Percentiles rank a stretch among this genome's conserved stretches.
Evolutionary conservation across 2,329 filamentous ascomycete species (phyloP).

Genomic region (Xylariaceae sp.): DNA sequence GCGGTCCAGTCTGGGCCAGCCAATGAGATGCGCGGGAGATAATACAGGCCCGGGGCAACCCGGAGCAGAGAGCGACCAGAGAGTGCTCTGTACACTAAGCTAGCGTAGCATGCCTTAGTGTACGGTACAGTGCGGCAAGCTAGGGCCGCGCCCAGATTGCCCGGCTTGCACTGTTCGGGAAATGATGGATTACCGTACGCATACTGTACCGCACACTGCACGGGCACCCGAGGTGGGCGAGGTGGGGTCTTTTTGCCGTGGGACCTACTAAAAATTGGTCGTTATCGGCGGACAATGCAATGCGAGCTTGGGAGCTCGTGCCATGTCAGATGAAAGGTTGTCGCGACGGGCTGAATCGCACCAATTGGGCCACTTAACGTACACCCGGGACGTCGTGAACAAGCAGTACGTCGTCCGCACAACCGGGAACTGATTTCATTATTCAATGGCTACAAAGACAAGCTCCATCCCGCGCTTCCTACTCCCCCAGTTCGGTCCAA

Average conservation of each 20-base stretch:
- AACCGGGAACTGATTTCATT: not conserved
- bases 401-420: slow-evolving; percentile 4
- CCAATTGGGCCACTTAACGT: not conserved
- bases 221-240: not conserved
- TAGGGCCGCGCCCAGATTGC: not conserved
- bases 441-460: slow-evolving; percentile 41
- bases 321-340: too few species aligned
- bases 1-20: slow-evolving; percentile 20
- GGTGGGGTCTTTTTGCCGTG: not conserved
- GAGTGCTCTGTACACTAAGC: slow-evolving; percentile 8
- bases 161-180: not conserved
- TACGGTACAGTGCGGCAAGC: not conserved
- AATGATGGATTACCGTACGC: not conserved
- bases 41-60: slow-evolving; percentile 29
- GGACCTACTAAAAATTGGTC: not conserved
- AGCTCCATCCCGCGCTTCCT: slow-evolving; percentile 60
- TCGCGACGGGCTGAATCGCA: not conserved
- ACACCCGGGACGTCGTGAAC: slow-evolving; percentile 4
- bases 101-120: not conserved
- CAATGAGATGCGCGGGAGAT: slow-evolving; percentile 36
- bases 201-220: not conserved
- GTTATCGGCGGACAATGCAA: not conserved
- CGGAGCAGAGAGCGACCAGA: slow-evolving; percentile 8
- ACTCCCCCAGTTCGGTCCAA: slow-evolving; percentile 54
- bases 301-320: too few species aligned